Evolutionary conservation across 345 rosid genomes (phyloP).

Genomic region (Linum usitatissimum): DNA sequence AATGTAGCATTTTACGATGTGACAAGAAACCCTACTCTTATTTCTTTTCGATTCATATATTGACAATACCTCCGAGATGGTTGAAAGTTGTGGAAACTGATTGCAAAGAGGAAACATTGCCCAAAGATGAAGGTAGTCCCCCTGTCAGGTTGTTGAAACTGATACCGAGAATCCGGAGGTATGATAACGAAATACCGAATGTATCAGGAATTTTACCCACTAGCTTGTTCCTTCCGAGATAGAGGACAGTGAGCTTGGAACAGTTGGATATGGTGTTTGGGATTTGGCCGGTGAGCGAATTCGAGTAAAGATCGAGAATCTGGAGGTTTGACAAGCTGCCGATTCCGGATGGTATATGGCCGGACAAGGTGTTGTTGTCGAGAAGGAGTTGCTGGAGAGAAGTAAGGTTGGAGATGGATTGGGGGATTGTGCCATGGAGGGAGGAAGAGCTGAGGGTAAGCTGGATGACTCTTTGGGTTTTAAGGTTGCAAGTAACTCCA

Average conservation of each 20-base stretch:
- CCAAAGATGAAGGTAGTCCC: constrained; percentile 16
- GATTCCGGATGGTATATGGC: neutral
- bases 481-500: neutral
- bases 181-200: constrained; percentile 1
- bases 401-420: neutral
- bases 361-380: neutral
- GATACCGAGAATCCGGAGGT: neutral
- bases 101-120: constrained; percentile 20
- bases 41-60: too few relatives aligned
- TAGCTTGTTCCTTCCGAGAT: neutral
- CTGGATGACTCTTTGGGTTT: neutral
- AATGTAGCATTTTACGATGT: too few relatives aligned
- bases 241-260: neutral
- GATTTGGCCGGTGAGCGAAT: neutral
- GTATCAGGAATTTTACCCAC: neutral
- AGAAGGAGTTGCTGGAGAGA: neutral
- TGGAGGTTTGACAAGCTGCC: neutral
- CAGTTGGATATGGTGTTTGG: neutral
- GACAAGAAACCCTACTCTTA: too few relatives aligned
- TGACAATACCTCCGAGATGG: constrained; percentile 1
- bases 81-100: fast-evolving
- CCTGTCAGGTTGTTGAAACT: constrained; percentile 16
- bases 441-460: neutral
- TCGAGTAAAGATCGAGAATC: neutral
- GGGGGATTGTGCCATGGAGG: neutral